These are phyloP conservation scores for Corymbia calophylla DNA, from an alignment of 441 rosid genomes.

Conservation along the genomic window DNA sequence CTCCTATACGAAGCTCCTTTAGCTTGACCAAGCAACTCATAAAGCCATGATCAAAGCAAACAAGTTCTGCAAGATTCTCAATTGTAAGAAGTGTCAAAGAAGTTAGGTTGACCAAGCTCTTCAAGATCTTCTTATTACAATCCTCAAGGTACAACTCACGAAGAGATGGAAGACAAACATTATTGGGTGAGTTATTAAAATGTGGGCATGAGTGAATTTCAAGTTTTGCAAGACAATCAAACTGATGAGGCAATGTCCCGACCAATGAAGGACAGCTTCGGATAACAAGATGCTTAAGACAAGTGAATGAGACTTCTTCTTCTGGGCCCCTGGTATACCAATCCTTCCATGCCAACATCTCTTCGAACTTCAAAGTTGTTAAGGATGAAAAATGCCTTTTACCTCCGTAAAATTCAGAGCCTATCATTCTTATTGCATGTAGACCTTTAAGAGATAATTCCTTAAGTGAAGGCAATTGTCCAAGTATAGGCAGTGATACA, in stretches of 20 bases:
- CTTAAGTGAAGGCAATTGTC: not conserved
- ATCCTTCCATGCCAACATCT: not conserved
- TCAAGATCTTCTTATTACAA: not conserved
- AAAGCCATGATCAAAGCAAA: not conserved
- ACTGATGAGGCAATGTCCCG: not conserved
- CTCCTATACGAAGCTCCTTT: not conserved
- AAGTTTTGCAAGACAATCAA: not conserved
- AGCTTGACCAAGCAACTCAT: not conserved
- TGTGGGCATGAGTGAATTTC: not conserved
- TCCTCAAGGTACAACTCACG: not conserved
- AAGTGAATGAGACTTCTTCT: not conserved
- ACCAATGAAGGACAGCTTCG: not conserved
- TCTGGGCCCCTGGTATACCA: accelerated
- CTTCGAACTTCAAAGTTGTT: not conserved
- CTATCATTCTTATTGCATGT: not conserved
- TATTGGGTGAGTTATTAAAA: not conserved
- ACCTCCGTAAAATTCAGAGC: not conserved
- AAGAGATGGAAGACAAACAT: not conserved
- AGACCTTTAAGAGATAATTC: not conserved
- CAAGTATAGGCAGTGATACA: not conserved
- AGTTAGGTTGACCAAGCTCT: not conserved
- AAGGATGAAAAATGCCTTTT: not conserved
- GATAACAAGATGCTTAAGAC: not conserved
- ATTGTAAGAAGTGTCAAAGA: not conserved
- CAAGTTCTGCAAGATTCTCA: not conserved